Evolutionary conservation across 2,329 filamentous ascomycete genomes (phyloP).

Genomic region (Myotisia sp.): DNA sequence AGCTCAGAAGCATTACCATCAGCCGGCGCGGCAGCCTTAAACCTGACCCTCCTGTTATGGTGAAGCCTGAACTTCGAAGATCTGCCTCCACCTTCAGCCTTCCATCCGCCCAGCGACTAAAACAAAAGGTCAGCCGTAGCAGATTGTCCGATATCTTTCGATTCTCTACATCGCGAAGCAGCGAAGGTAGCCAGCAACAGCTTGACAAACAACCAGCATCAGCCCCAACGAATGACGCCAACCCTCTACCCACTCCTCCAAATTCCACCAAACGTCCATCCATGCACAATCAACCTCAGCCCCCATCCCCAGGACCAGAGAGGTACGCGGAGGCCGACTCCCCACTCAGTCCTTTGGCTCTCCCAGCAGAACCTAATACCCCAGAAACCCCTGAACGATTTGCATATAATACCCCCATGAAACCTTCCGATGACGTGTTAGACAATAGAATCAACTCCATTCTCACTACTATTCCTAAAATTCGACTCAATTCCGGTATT

Average conservation of each 20-base stretch:
- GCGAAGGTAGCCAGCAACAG: neutral
- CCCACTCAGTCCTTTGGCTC: slow-evolving; percentile 1
- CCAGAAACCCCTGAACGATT: neutral
- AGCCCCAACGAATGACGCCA: neutral
- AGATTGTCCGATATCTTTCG: neutral
- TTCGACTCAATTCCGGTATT: slow-evolving; percentile 50
- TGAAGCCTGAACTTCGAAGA: slow-evolving; percentile 7
- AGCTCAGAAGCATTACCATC: slow-evolving; percentile 6
- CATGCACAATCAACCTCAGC: too few species aligned
- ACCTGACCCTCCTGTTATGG: neutral
- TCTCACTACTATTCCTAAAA: slow-evolving; percentile 62
- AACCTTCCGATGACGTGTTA: slow-evolving; percentile 49
- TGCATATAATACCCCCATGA: slow-evolving; percentile 8
- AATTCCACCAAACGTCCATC: neutral
- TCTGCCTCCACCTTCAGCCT: slow-evolving; percentile 6
- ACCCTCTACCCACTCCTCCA: neutral
- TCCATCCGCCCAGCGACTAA: slow-evolving; percentile 5
- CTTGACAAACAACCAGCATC: slow-evolving; percentile 2
- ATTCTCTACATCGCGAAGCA: neutral
- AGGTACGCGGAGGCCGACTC: too few species aligned
- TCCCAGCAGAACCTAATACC: neutral
- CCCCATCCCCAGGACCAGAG: too few species aligned
- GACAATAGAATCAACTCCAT: slow-evolving; percentile 70
- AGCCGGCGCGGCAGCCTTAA: slow-evolving; percentile 4
- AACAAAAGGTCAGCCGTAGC: neutral